These are phyloP conservation scores for Jamesozyma piceae DNA, from an alignment of 805 yeast genomes.

Conservation along the genomic window DNA sequence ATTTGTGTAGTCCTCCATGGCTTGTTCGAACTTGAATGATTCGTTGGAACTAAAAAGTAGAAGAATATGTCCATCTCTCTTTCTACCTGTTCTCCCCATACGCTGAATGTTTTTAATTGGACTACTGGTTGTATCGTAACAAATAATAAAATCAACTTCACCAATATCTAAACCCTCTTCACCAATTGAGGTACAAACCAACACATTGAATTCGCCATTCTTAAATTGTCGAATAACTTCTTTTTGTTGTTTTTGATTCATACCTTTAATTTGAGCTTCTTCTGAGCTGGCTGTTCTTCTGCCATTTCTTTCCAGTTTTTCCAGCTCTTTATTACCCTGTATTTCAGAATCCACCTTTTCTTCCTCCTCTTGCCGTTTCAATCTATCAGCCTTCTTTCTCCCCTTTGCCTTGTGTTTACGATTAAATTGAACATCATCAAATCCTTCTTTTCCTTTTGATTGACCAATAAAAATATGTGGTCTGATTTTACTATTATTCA, in stretches of 20 bases:
- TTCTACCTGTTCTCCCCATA: conserved; percentile 98
- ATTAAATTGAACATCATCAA: conserved; percentile 46
- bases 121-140: conserved; percentile 87
- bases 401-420: conserved; percentile 39
- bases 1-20: conserved; percentile 73
- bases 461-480: conserved; percentile 94
- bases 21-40: conserved; percentile 65
- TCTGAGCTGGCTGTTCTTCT: conserved; percentile 57
- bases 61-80: conserved; percentile 76
- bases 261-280: conserved; percentile 69
- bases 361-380: conserved; percentile 29
- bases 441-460: conserved; percentile 60
- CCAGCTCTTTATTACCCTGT: conserved; percentile 26
- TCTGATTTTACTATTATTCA: conserved; percentile 32
- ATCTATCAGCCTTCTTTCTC: conserved; percentile 32
- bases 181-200: conserved; percentile 95
- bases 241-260: conserved; percentile 85
- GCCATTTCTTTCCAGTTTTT: conserved; percentile 28
- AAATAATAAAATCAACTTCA: conserved; percentile 87
- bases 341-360: conserved; percentile 24
- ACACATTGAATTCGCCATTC: conserved; percentile 59
- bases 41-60: conserved; percentile 72
- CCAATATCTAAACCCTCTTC: conserved; percentile 98
- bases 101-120: conserved; percentile 91
- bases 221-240: conserved; percentile 67